Evolutionary conservation across 352 stramenopile species (phyloP).

Genomic region (Globisporangium spiculum): DNA sequence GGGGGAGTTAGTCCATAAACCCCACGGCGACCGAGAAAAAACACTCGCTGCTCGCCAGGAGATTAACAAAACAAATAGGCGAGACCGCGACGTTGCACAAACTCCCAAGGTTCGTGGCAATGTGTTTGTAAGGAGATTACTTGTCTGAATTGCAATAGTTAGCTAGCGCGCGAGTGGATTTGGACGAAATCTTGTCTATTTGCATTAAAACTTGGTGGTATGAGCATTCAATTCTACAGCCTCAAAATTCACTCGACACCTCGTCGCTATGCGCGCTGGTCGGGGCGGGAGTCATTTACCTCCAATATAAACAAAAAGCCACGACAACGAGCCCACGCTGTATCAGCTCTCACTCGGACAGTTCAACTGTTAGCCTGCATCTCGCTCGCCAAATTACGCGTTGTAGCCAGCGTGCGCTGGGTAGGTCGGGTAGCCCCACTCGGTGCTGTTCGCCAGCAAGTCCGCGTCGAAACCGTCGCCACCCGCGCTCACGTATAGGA

Average conservation of each 20-base stretch:
- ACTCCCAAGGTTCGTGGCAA: not conserved
- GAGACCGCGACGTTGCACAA: not conserved
- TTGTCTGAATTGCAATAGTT: not conserved
- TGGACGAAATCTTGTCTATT: too few relatives aligned
- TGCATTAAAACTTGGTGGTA: too few relatives aligned
- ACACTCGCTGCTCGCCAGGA: not conserved
- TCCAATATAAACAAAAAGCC: too few relatives aligned
- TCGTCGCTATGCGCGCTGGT: too few relatives aligned
- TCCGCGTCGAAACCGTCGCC: slow-evolving; percentile 45
- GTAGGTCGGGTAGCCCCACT: slow-evolving; percentile 47
- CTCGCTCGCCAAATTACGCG: not conserved
- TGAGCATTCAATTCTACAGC: too few relatives aligned
- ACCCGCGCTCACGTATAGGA: slow-evolving; percentile 49
- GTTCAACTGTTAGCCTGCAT: too few relatives aligned
- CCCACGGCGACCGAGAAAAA: not conserved
- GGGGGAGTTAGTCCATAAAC: not conserved
- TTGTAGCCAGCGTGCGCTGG: slow-evolving; percentile 37
- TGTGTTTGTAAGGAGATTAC: not conserved
- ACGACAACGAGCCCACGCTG: too few relatives aligned
- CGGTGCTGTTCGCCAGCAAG: slow-evolving; percentile 38
- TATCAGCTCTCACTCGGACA: too few relatives aligned
- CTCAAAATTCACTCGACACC: too few relatives aligned
- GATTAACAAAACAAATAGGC: not conserved
- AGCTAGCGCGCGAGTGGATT: too few relatives aligned
- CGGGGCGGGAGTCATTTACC: too few relatives aligned